These are phyloP conservation scores for Cercospora citrullina DNA, from an alignment of 2,329 filamentous ascomycete species.

Conservation along the genomic window DNA sequence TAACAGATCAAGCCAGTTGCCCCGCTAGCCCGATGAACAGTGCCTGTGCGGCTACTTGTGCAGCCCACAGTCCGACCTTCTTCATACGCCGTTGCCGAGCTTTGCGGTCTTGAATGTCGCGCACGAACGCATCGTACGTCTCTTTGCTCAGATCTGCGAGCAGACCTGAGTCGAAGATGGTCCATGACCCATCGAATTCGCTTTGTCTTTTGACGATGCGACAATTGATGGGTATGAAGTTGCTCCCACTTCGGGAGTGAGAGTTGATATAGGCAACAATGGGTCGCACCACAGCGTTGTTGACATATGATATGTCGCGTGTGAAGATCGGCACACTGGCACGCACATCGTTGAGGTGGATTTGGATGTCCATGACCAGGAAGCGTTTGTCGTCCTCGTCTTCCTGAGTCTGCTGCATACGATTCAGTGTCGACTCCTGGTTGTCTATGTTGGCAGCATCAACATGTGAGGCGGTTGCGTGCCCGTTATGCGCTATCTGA, in stretches of 20 bases:
- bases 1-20: conserved; percentile 57
- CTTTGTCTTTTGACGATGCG: conserved; percentile 84
- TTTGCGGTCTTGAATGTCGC: conserved; percentile 87
- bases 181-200: conserved; percentile 96
- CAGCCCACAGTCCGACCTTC: conserved; percentile 94
- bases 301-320: conserved; percentile 88
- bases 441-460: conserved; percentile 31
- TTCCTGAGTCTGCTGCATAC: conserved; percentile 2
- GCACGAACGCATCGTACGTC: conserved; percentile 91
- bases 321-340: conserved; percentile 92
- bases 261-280: conserved; percentile 99
- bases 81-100: conserved; percentile 82
- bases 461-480: conserved; percentile 9
- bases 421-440: conserved; percentile 16
- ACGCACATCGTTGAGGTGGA: conserved; percentile 92
- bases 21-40: conserved; percentile 94
- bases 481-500: conserved; percentile 21
- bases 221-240: conserved; percentile 93
- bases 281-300: conserved; percentile 89
- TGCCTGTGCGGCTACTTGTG: conserved; percentile 88
- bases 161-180: conserved; percentile 85
- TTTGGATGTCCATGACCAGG: conserved; percentile 89
- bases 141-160: conserved; percentile 93
- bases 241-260: conserved; percentile 59
- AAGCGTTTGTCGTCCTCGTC: conserved; percentile 67